phyloP scores from a whole-genome alignment of 1,284 basidiomycete species.

The Mycosarcoma mackinlayi region DNA sequence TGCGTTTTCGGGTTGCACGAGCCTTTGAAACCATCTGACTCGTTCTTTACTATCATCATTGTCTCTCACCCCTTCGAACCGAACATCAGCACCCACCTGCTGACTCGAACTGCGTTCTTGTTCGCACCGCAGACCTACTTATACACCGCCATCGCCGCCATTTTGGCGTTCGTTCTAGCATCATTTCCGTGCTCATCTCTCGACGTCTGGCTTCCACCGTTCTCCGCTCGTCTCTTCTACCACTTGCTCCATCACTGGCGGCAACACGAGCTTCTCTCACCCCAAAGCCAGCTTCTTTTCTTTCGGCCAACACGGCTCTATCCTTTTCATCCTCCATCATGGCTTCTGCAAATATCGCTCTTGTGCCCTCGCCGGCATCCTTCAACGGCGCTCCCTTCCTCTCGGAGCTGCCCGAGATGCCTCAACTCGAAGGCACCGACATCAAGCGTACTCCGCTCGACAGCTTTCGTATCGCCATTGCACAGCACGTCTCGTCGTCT shows the following conservation, averaged over 20 bases:
- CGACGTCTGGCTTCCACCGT: conserved; percentile 33
- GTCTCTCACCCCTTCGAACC: neutral
- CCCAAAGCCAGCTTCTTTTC: neutral
- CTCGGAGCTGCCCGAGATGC: conserved; percentile 64
- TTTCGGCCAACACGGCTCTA: neutral
- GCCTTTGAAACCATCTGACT: too few species aligned
- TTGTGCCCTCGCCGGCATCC: conserved; percentile 49
- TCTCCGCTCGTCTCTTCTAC: conserved; percentile 13
- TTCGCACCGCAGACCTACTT: neutral
- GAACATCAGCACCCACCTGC: neutral
- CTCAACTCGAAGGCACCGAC: conserved; percentile 71
- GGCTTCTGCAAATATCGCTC: conserved; percentile 40
- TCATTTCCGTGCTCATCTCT: conserved; percentile 24
- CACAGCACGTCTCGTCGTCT: conserved; percentile 78
- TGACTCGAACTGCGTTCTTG: conserved; percentile 1
- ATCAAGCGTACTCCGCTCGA: conserved; percentile 81
- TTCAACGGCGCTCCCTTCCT: conserved; percentile 70
- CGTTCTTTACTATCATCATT: neutral
- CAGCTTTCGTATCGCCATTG: conserved; percentile 85
- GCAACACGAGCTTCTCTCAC: conserved; percentile 14
- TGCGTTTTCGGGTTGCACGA: too few species aligned
- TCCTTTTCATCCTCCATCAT: conserved; percentile 40
- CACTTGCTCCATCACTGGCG: conserved; percentile 2
- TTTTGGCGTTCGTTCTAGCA: conserved; percentile 6
- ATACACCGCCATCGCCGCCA: neutral